These are phyloP conservation scores for Fusarium sp. DNA, from an alignment of 2,329 filamentous ascomycete species.

Conservation along the genomic window DNA sequence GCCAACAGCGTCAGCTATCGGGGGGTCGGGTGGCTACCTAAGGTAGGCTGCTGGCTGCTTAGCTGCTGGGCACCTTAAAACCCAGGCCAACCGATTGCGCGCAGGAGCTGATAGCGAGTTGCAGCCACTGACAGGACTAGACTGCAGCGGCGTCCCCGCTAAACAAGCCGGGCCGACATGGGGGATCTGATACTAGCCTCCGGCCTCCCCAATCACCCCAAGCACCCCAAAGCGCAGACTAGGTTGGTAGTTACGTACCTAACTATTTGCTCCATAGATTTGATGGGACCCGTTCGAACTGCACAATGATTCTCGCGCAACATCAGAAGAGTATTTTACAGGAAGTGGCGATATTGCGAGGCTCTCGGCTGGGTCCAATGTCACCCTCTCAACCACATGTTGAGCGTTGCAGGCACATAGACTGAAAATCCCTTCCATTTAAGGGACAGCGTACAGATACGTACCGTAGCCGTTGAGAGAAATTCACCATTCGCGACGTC, in stretches of 20 bases:
- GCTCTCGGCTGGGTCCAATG: constrained; percentile 21
- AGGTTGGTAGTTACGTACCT: too few species aligned
- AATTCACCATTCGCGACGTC: constrained; percentile 37
- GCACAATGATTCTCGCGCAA: constrained; percentile 27
- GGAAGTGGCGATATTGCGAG: constrained; percentile 25
- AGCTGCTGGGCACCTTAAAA: background rate
- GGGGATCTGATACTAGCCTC: constrained; percentile 26
- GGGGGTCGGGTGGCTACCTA: background rate
- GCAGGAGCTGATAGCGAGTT: background rate
- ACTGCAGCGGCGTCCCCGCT: constrained; percentile 8
- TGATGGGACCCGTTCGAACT: constrained; percentile 5
- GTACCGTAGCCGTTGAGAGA: constrained; percentile 38
- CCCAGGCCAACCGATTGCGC: background rate
- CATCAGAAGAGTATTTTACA: constrained; percentile 24
- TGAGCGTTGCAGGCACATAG: constrained; percentile 4
- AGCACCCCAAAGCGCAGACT: background rate
- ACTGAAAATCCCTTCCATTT: constrained; percentile 14
- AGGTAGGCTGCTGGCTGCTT: background rate
- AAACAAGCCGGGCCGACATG: constrained; percentile 29
- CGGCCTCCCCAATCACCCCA: background rate
- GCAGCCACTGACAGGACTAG: constrained; percentile 17
- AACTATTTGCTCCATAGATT: constrained; percentile 13
- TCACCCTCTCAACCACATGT: constrained; percentile 19
- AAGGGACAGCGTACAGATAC: constrained; percentile 27
- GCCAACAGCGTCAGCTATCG: constrained; percentile 30